Evolutionary conservation across 208 protist species (phyloP).

Genomic region (Leishmania lainsoni): DNA sequence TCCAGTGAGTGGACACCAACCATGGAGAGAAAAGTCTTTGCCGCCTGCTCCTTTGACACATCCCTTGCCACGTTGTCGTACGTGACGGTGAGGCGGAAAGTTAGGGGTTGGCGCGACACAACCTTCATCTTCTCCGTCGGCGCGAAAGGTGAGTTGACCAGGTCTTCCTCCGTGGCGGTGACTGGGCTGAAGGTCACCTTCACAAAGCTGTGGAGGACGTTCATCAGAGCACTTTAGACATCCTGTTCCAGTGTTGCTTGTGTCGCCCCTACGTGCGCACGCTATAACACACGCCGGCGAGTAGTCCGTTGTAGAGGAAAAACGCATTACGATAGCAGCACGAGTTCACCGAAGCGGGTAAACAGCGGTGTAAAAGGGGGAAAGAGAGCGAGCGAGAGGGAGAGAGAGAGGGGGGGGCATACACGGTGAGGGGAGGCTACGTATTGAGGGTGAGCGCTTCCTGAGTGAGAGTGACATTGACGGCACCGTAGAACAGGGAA

Average conservation of each 20-base stretch:
- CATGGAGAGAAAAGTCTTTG: constrained; percentile 37
- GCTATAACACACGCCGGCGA: not conserved
- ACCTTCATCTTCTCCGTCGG: constrained; percentile 24
- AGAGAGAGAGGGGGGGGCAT: not conserved
- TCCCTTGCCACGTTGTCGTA: constrained; percentile 35
- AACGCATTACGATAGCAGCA: not conserved
- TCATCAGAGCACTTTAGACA: constrained; percentile 27
- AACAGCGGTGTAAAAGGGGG: not conserved
- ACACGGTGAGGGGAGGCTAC: not conserved
- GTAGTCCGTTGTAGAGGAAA: not conserved
- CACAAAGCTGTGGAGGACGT: constrained; percentile 38
- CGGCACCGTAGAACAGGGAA: not conserved
- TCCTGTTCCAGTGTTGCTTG: not conserved
- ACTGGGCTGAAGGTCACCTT: constrained; percentile 36
- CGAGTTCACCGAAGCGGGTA: not conserved
- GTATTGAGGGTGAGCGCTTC: not conserved
- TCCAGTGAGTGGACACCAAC: constrained; percentile 47
- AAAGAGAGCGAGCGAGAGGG: not conserved
- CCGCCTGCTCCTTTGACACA: constrained; percentile 22
- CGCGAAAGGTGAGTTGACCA: not conserved
- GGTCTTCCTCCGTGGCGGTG: not conserved
- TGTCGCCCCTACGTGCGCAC: not conserved
- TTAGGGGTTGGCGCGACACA: constrained; percentile 45
- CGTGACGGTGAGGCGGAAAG: constrained; percentile 43
- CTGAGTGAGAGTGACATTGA: not conserved